Evolutionary conservation across 805 yeast species (phyloP), one percentile per base, ranked within the genome.

Genomic region (Yamadazyma kitorensis): DNA sequence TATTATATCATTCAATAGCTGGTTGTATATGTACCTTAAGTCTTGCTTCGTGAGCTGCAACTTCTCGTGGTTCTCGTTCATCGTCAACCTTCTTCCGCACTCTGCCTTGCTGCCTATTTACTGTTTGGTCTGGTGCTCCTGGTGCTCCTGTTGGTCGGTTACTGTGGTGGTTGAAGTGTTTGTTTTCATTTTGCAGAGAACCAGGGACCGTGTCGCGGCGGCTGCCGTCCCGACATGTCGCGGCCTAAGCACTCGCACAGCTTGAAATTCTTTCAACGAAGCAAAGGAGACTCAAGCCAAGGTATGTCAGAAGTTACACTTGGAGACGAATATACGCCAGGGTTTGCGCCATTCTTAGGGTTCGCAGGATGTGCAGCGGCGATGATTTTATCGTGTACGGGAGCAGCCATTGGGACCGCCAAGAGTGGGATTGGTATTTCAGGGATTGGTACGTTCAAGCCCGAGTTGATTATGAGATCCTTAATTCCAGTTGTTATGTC

Each of bases 321-420:
- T 25, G 39, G 37, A 30, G 74, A 70, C 49, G 91, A 83, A 58
- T 83, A 77, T 54, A 74, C 88, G 21, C 98, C 98, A 31, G 80
- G 80, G 19, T 93, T 84, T 63, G 97, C 98, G 11, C 98, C 98
- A 41, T 93, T 93, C 61, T 80, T 93, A 57, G 98, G 98, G 26
- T 88, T 91, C 63, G 96, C 97, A 24, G 98, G 97, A 29, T 89
- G 98, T 65, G 87, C 93, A 5, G 82, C 87, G 29, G 95, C 96
- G 32, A 86, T 87, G 86, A 76, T 86, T 16, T 69, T 91, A 39
- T 82, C 94, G 38, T 86, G 96, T 55, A 82, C 91, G n/a, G 99
- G 99, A 43, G 98, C 99, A 4, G 98, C 98, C 41, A 82, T 88
- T 48, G 99, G 98, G 39, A 91, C 98, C 3, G 98, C 98, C 43